Conservation (phyloP, 192 early-diverging fungal genomes). For the Coemansia sp. region DNA sequence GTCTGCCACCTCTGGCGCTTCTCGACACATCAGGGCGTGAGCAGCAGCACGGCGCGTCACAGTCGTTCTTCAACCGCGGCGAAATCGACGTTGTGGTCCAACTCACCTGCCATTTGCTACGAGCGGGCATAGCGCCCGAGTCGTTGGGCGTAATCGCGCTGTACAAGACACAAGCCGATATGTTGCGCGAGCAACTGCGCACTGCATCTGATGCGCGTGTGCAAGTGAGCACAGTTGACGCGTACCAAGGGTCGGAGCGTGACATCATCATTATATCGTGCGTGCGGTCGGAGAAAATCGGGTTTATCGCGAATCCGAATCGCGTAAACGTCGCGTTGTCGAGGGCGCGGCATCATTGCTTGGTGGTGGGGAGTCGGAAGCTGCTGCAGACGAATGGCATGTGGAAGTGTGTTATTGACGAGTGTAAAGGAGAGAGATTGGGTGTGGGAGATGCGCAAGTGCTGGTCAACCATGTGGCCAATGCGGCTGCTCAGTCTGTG, state of each 20-base stretch:
- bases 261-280: constrained; percentile 56
- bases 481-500: constrained; percentile 3
- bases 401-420: constrained; percentile 46
- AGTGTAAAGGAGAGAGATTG: constrained; percentile 25
- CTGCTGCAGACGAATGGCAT: constrained; percentile 43
- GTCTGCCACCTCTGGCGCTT: constrained; percentile 45
- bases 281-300: constrained; percentile 51
- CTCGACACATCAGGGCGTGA: constrained; percentile 48
- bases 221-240: constrained; percentile 58
- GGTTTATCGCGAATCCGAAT: constrained; percentile 54
- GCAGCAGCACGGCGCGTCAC: constrained; percentile 39
- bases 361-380: constrained; percentile 27
- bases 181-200: constrained; percentile 37
- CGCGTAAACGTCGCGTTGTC: constrained; percentile 59
- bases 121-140: constrained; percentile 16
- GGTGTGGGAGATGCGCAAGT: constrained; percentile 30
- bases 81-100: constrained; percentile 45
- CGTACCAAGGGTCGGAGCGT: constrained; percentile 60
- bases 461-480: constrained; percentile 30
- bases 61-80: constrained; percentile 52
- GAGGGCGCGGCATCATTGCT: constrained; percentile 51
- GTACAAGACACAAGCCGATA: constrained; percentile 47
- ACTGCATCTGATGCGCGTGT: constrained; percentile 24
- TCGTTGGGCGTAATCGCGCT: constrained; percentile 52
- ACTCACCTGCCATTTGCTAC: constrained; percentile 24